Evolutionary conservation across 106 monocot species (phyloP).

Genomic region (Xerophyta viscosa): DNA sequence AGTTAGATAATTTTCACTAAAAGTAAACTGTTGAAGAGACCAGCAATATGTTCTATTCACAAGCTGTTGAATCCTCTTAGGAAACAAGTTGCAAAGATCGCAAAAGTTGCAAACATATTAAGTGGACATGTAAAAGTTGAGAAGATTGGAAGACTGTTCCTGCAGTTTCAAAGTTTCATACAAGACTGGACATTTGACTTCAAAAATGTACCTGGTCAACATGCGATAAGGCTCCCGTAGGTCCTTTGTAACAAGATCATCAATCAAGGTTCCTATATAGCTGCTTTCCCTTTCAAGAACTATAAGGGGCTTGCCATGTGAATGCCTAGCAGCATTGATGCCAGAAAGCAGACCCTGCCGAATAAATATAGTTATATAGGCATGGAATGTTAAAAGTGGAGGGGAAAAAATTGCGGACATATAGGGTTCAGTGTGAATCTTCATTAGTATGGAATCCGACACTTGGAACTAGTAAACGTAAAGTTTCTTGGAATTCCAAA

Average conservation of each 20-base stretch:
- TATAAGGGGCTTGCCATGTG: constrained; percentile 65
- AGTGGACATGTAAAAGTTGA: too few species aligned
- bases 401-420: not conserved
- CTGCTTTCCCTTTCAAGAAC: constrained; percentile 99
- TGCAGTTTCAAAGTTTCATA: too few species aligned
- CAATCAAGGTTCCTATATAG: constrained; percentile 92
- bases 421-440: not conserved
- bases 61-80: too few species aligned
- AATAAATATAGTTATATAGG: constrained; percentile 2
- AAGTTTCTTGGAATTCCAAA: too few species aligned
- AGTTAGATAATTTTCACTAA: too few species aligned
- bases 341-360: constrained; percentile 86
- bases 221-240: constrained; percentile 96
- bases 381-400: constrained; percentile 2
- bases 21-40: too few species aligned
- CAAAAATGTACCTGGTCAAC: constrained; percentile 73
- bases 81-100: too few species aligned
- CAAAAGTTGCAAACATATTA: too few species aligned
- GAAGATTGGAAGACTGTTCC: too few species aligned
- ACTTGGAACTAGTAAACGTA: not conserved
- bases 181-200: too few species aligned
- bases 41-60: too few species aligned
- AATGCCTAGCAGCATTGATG: constrained; percentile 96
- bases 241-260: constrained; percentile 99
- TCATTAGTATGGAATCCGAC: not conserved